Evolutionary conservation across 768 basidiomycete species (phyloP).

Genomic region (Cystofilobasidium capitatum): DNA sequence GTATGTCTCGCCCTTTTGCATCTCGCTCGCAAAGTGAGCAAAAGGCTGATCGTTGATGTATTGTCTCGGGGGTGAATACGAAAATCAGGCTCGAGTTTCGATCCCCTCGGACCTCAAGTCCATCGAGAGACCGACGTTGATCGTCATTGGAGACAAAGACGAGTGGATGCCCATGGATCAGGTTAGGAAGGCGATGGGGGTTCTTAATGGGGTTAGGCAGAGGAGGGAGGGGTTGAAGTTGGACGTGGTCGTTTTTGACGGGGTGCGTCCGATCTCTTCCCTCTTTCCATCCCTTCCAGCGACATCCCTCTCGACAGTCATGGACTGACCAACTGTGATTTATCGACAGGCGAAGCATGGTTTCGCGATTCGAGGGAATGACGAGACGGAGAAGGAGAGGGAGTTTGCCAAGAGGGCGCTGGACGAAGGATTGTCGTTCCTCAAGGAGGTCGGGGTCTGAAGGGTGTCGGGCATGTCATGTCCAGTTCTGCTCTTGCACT

Average conservation of each 20-base stretch:
- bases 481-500: no score
- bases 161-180: not conserved
- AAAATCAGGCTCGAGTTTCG: conserved; percentile 5
- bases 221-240: not conserved
- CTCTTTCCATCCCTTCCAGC: conserved; percentile 25
- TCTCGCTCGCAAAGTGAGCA: not conserved
- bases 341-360: conserved; percentile 32
- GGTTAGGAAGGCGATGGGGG: not conserved
- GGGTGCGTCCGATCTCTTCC: conserved; percentile 27
- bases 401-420: conserved; percentile 35
- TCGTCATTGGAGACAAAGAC: conserved; percentile 33
- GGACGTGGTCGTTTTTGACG: conserved; percentile 22
- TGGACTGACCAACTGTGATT: conserved; percentile 26
- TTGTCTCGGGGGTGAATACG: no score
- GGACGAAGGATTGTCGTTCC: conserved; percentile 32
- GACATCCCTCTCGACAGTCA: conserved; percentile 29
- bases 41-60: no score
- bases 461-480: no score
- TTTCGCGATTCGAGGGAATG: conserved; percentile 37
- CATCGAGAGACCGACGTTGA: conserved; percentile 32
- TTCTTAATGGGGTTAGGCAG: not conserved
- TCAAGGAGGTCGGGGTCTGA: conserved; percentile 24
- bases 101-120: conserved; percentile 34
- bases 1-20: conserved; percentile 19
- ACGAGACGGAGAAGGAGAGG: conserved; percentile 31